phyloP scores from a whole-genome alignment of 1,139 yeast species.

The Ogataea hybrid region DNA sequence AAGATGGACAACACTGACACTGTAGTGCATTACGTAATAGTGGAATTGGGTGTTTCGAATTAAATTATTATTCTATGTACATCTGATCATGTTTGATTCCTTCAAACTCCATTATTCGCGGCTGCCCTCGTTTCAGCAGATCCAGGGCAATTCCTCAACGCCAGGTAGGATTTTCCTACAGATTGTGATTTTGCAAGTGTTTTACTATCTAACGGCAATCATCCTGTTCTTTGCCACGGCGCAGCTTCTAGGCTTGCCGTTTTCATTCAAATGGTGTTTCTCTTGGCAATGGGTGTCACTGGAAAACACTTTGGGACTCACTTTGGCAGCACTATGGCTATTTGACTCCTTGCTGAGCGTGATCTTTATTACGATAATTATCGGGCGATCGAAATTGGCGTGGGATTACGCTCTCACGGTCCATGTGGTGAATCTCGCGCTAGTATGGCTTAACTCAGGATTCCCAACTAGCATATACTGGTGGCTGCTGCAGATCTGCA shows the following conservation, averaged over 20 bases:
- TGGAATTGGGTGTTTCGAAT: neutral
- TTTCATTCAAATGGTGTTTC: slow-evolving; percentile 68
- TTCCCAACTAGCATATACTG: slow-evolving; percentile 74
- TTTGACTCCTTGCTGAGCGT: slow-evolving; percentile 77
- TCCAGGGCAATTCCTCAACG: slow-evolving; percentile 37
- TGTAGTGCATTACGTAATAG: neutral
- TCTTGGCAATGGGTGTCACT: slow-evolving; percentile 75
- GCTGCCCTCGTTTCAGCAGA: slow-evolving; percentile 21
- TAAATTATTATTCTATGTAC: neutral
- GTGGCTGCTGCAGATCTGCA: slow-evolving; percentile 78
- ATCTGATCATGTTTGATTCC: slow-evolving; percentile 15
- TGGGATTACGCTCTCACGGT: slow-evolving; percentile 94
- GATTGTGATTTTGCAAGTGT: slow-evolving; percentile 60
- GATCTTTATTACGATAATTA: slow-evolving; percentile 77
- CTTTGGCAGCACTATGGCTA: slow-evolving; percentile 72
- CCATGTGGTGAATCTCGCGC: slow-evolving; percentile 72
- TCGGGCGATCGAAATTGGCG: slow-evolving; percentile 89
- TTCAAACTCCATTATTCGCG: slow-evolving; percentile 11
- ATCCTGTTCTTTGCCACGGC: slow-evolving; percentile 56
- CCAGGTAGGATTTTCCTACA: slow-evolving; percentile 48
- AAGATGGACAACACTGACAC: too few species aligned
- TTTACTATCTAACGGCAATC: slow-evolving; percentile 64
- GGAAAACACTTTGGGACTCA: slow-evolving; percentile 79
- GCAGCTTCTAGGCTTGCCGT: slow-evolving; percentile 59
- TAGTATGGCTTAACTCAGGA: slow-evolving; percentile 62